A percentile compares a stretch with the other conserved stretches of the same genome.
These are phyloP conservation scores for Speleostelium caveatum DNA, from an alignment of 78 protist genomes.

Conservation along the genomic window DNA sequence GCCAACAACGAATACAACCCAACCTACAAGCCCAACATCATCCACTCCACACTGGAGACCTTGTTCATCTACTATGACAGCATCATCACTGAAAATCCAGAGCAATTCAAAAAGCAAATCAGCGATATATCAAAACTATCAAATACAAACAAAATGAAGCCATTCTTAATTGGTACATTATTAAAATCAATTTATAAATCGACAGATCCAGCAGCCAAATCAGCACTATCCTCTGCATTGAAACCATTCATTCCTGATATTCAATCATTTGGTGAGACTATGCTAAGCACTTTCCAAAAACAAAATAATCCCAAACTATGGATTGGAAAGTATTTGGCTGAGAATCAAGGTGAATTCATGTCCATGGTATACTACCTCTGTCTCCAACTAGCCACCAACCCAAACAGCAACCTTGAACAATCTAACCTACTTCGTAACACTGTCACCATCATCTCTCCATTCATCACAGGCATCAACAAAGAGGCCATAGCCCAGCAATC, in stretches of 20 bases:
- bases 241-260: background rate
- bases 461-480: background rate
- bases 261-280: background rate
- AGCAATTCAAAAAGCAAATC: background rate
- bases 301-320: background rate
- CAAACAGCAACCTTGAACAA: background rate
- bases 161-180: conserved; percentile 4
- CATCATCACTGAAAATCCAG: background rate
- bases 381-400: conserved; percentile 8
- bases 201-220: background rate
- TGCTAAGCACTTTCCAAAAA: background rate
- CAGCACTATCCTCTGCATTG: conserved; percentile 1
- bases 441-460: background rate
- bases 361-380: background rate
- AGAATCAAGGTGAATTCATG: conserved; percentile 15
- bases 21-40: background rate
- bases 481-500: background rate
- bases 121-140: background rate
- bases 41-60: background rate
- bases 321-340: background rate
- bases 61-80: background rate
- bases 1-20: background rate
- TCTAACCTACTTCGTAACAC: background rate
- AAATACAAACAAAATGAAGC: conserved; percentile 3
- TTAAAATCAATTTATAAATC: conserved; percentile 1